Base-by-base conservation (phyloP, 2,329 filamentous ascomycete genomes). In the Zymoseptoria crescenta region DNA sequence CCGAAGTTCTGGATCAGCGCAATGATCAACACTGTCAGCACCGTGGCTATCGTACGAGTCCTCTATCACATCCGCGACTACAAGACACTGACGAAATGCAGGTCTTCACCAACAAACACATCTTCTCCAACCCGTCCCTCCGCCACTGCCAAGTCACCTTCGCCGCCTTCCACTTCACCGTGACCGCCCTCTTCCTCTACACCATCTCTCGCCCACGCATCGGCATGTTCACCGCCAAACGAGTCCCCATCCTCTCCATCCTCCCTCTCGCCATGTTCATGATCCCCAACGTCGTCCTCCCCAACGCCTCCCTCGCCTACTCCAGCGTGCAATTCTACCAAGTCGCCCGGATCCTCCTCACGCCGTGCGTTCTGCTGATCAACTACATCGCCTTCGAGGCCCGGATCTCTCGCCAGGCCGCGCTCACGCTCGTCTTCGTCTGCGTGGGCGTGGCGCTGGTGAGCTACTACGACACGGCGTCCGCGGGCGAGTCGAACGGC, bases 251-350 rank as follows among this genome's bases (percentile, higher is more conserved):
- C 54, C 74, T 75, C 59, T 79, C 83, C 41, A 81, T 88, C 57
- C 74, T 87, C 19, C 86, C 86, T 2, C 76, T 88, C n/a, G 83
- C 84, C 2, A 68, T 85, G 29, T 81, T 84, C 67, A 88, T 89
- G 85, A 80, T 83, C 55, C 76, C 86, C 60, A 88, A 88, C 71
- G 84, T 88, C 69, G 84, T 88, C 62, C 76, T 88, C 8, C 85
- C 84, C 8, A 88, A 88, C 67, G 74, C 87, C 6, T 87, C 84
- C 1, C 76, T 89, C 50, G 85, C 85, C 29, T 87, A 83, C 70
- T 87, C 85, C 21, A 82, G 81, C 55, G 82, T 88, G 49, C 85
- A 84, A 49, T 88, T 88, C 70, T 88, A 88, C 72, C 86, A 89
- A 71, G 81, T 88, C 54, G 84, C 83, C 4, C 81, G 85, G 24